Conservation (phyloP, 768 basidiomycete genomes). For the Lactarius deliciosus region DNA sequence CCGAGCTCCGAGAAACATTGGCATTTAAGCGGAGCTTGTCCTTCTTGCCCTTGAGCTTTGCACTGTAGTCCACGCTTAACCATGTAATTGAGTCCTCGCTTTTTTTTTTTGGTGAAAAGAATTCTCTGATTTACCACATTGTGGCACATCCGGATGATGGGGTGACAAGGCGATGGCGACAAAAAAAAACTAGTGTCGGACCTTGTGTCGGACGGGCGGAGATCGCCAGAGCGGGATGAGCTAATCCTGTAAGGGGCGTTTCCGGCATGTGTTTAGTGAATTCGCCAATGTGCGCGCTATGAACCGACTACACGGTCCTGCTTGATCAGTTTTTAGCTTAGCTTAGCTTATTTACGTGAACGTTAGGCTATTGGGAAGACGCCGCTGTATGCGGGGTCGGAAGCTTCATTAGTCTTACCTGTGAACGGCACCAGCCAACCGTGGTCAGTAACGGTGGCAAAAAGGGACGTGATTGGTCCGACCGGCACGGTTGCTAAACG, state of each 20-base stretch:
- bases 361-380: slow-evolving; percentile 13
- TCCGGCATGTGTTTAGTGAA: slow-evolving; percentile 1
- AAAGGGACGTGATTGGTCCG: slow-evolving; percentile 7
- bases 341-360: slow-evolving; percentile 9
- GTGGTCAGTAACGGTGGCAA: neutral
- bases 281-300: neutral
- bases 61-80: neutral
- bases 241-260: neutral
- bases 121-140: neutral
- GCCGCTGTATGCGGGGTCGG: slow-evolving; percentile 17
- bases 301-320: slow-evolving; percentile 9
- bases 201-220: neutral
- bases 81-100: too few species aligned
- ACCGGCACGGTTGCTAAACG: slow-evolving; percentile 1
- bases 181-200: slow-evolving; percentile 7
- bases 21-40: neutral
- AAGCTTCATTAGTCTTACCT: neutral
- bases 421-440: slow-evolving; percentile 3
- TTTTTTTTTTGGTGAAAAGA: neutral
- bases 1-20: neutral
- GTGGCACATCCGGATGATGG: neutral
- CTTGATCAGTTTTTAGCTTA: slow-evolving; percentile 23
- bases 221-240: slow-evolving; percentile 4
- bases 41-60: too few species aligned
- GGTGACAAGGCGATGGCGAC: neutral